Base-by-base conservation (phyloP, 768 basidiomycete species). In the Suillus alpinus region DNA sequence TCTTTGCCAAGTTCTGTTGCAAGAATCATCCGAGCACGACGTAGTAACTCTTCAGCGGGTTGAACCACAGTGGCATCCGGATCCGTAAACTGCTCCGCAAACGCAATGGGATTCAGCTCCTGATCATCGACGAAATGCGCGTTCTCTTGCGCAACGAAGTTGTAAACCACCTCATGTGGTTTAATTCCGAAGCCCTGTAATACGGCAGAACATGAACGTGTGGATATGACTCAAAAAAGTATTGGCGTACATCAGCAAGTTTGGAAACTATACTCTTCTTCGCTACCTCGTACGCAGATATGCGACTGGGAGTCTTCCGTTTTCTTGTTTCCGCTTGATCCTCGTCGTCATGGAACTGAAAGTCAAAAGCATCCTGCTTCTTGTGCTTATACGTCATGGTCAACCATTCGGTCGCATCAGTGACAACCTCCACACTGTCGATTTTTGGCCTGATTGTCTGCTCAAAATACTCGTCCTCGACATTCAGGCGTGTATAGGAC, bases 1-100 rank as follows among this genome's bases (percentile, higher is more conserved):
- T 99, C 96, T 70, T 92, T 95, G 37, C 92, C 92, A 18, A 98
- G 82, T 71, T 98, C 97, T 0, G 91, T 93, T 6, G 89, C 83
- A 51, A 98, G 76, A 59, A 98, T 89, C 80, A 92, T 83, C 52
- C 92, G 85, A 10, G 93, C 91, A 37, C 84, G 84, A 51, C 80
- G 80, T 50, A 94, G 81, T 31, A 91, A 71, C 57, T 92, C 89
- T 59, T 92, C 87, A 0, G 87, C 76, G 10, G 83, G 68, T 65
- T 81, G 81, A 1, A 83, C 80, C 62, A 83, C 86, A 44, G 70
- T 39, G 6, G 84, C 83, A 68, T 90, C 87, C 2, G 87, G 82
- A 65, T 91, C 90, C 14, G 81, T 83, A 73, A 88, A 98, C 66
- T 92, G 91, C 68, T 96, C 94, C 7, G 95, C 96, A 66, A 86